Conservation (phyloP, 768 basidiomycete species). For the Mycena floridula region DNA sequence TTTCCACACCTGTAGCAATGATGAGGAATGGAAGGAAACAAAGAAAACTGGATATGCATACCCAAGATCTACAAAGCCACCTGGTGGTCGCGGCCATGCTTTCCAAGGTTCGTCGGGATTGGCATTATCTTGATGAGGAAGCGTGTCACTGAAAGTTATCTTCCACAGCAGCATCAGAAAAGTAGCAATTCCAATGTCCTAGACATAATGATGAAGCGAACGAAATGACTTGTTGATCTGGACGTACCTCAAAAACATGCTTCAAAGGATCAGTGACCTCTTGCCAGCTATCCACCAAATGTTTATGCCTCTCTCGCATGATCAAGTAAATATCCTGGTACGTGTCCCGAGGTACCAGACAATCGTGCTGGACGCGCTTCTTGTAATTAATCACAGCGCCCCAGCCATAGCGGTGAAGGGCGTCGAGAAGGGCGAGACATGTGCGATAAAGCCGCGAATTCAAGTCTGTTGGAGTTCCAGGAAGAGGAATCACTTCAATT, state of each 20-base stretch:
- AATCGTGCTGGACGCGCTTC: constrained; percentile 84
- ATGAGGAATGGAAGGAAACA: not conserved
- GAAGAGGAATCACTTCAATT: constrained; percentile 54
- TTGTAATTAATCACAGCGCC: constrained; percentile 76
- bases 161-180: constrained; percentile 93
- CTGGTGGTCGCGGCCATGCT: constrained; percentile 70
- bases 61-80: constrained; percentile 89
- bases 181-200: constrained; percentile 95
- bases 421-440: constrained; percentile 72
- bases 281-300: constrained; percentile 68
- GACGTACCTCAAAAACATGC: constrained; percentile 79
- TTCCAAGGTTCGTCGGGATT: constrained; percentile 46
- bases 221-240: not conserved
- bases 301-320: constrained; percentile 81
- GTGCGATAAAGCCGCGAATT: constrained; percentile 75
- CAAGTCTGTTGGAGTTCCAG: constrained; percentile 38
- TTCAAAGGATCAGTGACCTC: constrained; percentile 84
- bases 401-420: constrained; percentile 85
- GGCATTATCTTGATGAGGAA: constrained; percentile 4
- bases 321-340: constrained; percentile 90
- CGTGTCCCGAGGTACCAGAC: constrained; percentile 61
- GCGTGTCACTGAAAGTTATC: constrained; percentile 40
- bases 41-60: constrained; percentile 24
- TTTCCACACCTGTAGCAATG: constrained; percentile 70
- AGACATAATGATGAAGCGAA: not conserved